These are phyloP conservation scores for Boletus subparvulus DNA, from an alignment of 768 basidiomycete genomes.

Conservation along the genomic window DNA sequence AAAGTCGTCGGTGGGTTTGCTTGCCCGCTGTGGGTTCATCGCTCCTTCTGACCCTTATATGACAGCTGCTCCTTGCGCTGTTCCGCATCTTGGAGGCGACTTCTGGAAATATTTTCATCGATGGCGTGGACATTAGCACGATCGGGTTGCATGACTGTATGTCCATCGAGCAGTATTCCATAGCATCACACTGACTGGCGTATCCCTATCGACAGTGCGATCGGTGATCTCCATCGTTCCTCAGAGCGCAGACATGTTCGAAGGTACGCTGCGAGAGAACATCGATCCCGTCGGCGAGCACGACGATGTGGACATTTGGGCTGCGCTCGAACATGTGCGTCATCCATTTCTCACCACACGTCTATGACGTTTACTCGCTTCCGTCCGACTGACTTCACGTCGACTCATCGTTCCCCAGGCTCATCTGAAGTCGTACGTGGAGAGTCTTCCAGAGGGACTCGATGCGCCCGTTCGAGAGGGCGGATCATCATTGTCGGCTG, in stretches of 20 bases:
- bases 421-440: slow-evolving; percentile 65
- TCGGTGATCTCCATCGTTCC: slow-evolving; percentile 87
- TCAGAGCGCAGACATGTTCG: slow-evolving; percentile 70
- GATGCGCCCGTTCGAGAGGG: slow-evolving; percentile 75
- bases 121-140: slow-evolving; percentile 72
- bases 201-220: slow-evolving; percentile 46
- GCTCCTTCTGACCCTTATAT: background rate
- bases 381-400: background rate
- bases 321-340: slow-evolving; percentile 66
- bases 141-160: slow-evolving; percentile 65
- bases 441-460: slow-evolving; percentile 61
- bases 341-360: background rate
- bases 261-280: slow-evolving; percentile 79
- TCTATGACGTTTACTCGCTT: background rate
- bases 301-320: slow-evolving; percentile 84
- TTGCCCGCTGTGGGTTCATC: background rate
- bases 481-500: slow-evolving; percentile 77
- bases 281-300: slow-evolving; percentile 82
- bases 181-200: background rate
- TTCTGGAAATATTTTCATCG: slow-evolving; percentile 66
- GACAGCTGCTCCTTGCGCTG: slow-evolving; percentile 62
- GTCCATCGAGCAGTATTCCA: background rate
- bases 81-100: slow-evolving; percentile 77
- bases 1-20: slow-evolving; percentile 62
- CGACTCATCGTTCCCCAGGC: slow-evolving; percentile 39